Evolutionary conservation across 331 rosid genomes (phyloP).

Genomic region (Rosa hybrid): DNA sequence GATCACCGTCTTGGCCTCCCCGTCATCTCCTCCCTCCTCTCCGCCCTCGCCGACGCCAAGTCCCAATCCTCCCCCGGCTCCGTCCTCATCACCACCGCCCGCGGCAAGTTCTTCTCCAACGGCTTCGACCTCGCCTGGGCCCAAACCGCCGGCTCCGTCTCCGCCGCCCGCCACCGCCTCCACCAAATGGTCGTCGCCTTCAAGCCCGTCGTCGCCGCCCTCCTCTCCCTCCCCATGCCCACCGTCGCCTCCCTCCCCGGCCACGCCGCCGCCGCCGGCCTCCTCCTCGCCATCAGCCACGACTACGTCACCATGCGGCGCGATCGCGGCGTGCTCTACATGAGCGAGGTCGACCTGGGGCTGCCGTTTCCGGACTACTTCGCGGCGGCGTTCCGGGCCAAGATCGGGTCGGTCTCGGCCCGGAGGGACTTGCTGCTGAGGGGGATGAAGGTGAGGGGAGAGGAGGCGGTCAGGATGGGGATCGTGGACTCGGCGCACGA

Average conservation of each 20-base stretch:
- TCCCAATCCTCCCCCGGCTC: slow-evolving; percentile 64
- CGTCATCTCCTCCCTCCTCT: slow-evolving; percentile 50
- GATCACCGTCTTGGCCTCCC: slow-evolving; percentile 59
- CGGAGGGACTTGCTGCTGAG: slow-evolving; percentile 47
- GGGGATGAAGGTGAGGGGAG: slow-evolving; percentile 52
- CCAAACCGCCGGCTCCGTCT: slow-evolving; percentile 37
- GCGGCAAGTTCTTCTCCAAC: slow-evolving; percentile 72
- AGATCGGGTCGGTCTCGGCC: slow-evolving; percentile 42
- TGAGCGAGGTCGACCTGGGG: slow-evolving; percentile 72
- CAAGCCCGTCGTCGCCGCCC: slow-evolving; percentile 52
- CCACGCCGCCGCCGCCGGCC: slow-evolving; percentile 77
- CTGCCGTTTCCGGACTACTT: slow-evolving; percentile 66
- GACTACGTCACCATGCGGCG: slow-evolving; percentile 65
- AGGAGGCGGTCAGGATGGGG: slow-evolving; percentile 63
- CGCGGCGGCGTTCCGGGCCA: slow-evolving; percentile 41
- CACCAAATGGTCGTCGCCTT: slow-evolving; percentile 45
- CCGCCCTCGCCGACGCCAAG: slow-evolving; percentile 39
- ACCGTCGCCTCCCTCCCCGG: slow-evolving; percentile 73
- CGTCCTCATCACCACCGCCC: slow-evolving; percentile 71
- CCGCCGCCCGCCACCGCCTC: slow-evolving; percentile 51
- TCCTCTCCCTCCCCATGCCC: slow-evolving; percentile 78
- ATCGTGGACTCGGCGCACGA: slow-evolving; percentile 72
- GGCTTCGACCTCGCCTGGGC: slow-evolving; percentile 89
- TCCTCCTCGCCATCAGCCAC: slow-evolving; percentile 57
- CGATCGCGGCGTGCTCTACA: slow-evolving; percentile 61